Conservation (phyloP, 75 land plant genomes). For the Sequoia sempervirens region DNA sequence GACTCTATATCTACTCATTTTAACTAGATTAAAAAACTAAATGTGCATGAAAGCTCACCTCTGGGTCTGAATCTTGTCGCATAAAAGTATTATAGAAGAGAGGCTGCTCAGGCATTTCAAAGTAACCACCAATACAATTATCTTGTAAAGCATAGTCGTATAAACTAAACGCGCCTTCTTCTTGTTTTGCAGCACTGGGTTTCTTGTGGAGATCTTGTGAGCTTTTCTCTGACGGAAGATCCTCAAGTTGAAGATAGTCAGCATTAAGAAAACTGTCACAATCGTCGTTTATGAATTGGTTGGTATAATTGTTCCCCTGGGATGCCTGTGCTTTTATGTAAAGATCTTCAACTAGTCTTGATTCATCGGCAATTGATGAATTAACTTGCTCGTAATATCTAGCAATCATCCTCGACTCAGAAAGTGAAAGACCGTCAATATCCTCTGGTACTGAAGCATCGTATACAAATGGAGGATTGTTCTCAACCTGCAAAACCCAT, state of each 20-base stretch:
- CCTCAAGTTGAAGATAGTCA: neutral
- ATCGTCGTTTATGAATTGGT: neutral
- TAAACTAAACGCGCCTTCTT: neutral
- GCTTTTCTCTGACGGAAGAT: neutral
- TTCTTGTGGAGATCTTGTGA: neutral
- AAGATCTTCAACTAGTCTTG: neutral
- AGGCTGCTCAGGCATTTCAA: neutral
- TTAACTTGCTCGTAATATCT: neutral
- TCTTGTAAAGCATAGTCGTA: neutral
- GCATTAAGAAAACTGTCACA: neutral
- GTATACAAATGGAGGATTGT: neutral
- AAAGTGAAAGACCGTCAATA: neutral
- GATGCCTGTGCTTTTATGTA: neutral
- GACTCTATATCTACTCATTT: too few relatives aligned
- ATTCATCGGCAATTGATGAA: neutral
- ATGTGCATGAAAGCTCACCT: neutral
- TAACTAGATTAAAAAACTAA: too few relatives aligned
- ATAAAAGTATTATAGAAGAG: neutral
- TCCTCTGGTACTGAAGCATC: neutral
- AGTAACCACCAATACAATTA: neutral
- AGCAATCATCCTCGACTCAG: neutral
- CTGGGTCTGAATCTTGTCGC: neutral
- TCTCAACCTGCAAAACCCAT: neutral
- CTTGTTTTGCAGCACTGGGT: neutral
- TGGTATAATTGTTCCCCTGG: neutral